Percentiles rank a stretch among this genome's conserved stretches.
Evolutionary conservation across 345 rosid species (phyloP).

Genomic region (Barbarea vulgaris): DNA sequence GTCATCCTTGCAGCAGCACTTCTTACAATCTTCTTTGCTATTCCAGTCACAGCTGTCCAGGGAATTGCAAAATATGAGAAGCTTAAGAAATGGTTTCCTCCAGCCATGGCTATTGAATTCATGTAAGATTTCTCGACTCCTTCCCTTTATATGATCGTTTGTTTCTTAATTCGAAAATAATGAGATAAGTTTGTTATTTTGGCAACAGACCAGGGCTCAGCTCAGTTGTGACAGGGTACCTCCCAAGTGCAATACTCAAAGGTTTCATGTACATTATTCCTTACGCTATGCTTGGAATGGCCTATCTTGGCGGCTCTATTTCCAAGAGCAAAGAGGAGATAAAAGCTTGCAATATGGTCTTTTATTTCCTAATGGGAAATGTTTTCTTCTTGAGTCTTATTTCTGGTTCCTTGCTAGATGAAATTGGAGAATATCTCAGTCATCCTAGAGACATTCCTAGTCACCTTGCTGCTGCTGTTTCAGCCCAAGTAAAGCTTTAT

Average conservation of each 20-base stretch:
- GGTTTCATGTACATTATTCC: constrained; percentile 78
- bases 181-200: constrained; percentile 12
- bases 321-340: constrained; percentile 86
- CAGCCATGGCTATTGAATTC: constrained; percentile 72
- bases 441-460: constrained; percentile 76
- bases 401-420: constrained; percentile 89
- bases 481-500: constrained; percentile 65
- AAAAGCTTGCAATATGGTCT: constrained; percentile 94
- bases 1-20: constrained; percentile 74
- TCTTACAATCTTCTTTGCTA: constrained; percentile 82
- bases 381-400: constrained; percentile 84
- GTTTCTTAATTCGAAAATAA: constrained; percentile 10
- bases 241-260: constrained; percentile 88
- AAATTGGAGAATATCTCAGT: constrained; percentile 72
- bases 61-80: constrained; percentile 90
- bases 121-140: constrained; percentile 52
- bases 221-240: constrained; percentile 84
- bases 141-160: neutral
- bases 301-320: constrained; percentile 65
- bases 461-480: constrained; percentile 83
- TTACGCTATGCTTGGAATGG: constrained; percentile 76
- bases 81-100: constrained; percentile 87
- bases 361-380: constrained; percentile 90
- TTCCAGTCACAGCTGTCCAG: constrained; percentile 92
- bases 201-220: constrained; percentile 81